These are phyloP conservation scores for Glarea lozoyensis DNA, from an alignment of 495 filamentous ascomycete species.

Conservation along the genomic window DNA sequence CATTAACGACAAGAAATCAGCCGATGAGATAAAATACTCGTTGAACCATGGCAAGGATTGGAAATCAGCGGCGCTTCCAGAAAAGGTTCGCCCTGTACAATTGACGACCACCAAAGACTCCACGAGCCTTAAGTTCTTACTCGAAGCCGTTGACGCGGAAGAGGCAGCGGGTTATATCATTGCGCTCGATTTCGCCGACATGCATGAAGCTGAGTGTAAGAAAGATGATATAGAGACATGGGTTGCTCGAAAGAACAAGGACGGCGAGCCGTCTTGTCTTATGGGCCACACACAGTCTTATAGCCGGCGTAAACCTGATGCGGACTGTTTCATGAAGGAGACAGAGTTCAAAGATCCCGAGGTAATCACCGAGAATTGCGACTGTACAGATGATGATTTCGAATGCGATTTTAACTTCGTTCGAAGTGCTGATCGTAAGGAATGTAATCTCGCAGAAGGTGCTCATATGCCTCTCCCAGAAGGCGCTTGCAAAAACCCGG, in stretches of 20 bases:
- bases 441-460: slow-evolving; percentile 53
- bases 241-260: slow-evolving; percentile 71
- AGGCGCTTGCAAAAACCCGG: slow-evolving; percentile 56
- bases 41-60: slow-evolving; percentile 80
- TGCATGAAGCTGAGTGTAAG: slow-evolving; percentile 75
- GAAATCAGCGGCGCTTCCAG: slow-evolving; percentile 52
- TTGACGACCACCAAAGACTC: slow-evolving; percentile 86
- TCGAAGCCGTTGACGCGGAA: slow-evolving; percentile 46
- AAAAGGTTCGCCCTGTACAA: slow-evolving; percentile 52
- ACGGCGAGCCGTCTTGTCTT: slow-evolving; percentile 74
- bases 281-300: slow-evolving; percentile 93
- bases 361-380: slow-evolving; percentile 57
- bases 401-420: slow-evolving; percentile 92
- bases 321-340: slow-evolving; percentile 82
- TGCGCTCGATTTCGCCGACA: slow-evolving; percentile 69
- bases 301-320: slow-evolving; percentile 69
- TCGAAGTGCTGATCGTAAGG: slow-evolving; percentile 37
- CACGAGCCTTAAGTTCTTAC: slow-evolving; percentile 78
- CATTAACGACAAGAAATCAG: slow-evolving; percentile 54
- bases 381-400: slow-evolving; percentile 75
- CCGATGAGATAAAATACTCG: slow-evolving; percentile 68
- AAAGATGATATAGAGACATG: slow-evolving; percentile 78
- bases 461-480: slow-evolving; percentile 37
- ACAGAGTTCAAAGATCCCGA: slow-evolving; percentile 70
- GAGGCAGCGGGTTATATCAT: slow-evolving; percentile 46